Evolutionary conservation across 164 flowering plant species (phyloP), one percentile per base, ranked within the genome.

Genomic region (Macadamia tetraphylla): DNA sequence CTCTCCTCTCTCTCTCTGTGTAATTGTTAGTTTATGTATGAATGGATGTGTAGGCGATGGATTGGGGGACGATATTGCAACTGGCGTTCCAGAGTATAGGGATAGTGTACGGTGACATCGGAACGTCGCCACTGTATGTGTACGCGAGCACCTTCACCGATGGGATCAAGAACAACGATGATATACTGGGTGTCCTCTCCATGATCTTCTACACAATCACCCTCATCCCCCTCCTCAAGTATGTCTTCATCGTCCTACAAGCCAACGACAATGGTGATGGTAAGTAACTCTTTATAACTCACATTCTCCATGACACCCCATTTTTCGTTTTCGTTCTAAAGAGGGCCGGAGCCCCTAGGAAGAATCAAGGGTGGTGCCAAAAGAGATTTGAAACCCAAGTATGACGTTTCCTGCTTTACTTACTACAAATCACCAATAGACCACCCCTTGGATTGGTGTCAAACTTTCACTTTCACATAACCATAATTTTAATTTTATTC

Each of bases 261-360:
- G 97, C 97, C 29, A 89, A 79, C 44, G 97, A 91, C 68, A 84
- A 91, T 29, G 97, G 97, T 32, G 88, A 87, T 15, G 97, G 97
- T 89, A 74, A 35, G 3, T 35, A 2, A 35, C 23, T 35, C 40
- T 35, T 5, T 35, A 5, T 5, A 35, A 2, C 40, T 35, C 40
- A 23, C 0, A 23, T 23, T 23, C 23, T 23, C 23, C 23, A 23
- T 23, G 23, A 23, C 0, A 23, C 23, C 23, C 23, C 23, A 23
- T 23, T 0, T 23, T 23, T 23, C 0, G 23, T 23, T 23, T 23
- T 23, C n/a, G n/a, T n/a, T 23, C 23, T 23, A 23, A 23, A 23
- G 23, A 23, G 23, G 23, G 23, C 23, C 23, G 0, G 23, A 23
- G 23, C 23, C 23, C 23, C 23, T 0, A 23, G 23, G 23, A 23